Base-by-base conservation (phyloP, 805 yeast genomes). In the Spathaspora sp. region DNA sequence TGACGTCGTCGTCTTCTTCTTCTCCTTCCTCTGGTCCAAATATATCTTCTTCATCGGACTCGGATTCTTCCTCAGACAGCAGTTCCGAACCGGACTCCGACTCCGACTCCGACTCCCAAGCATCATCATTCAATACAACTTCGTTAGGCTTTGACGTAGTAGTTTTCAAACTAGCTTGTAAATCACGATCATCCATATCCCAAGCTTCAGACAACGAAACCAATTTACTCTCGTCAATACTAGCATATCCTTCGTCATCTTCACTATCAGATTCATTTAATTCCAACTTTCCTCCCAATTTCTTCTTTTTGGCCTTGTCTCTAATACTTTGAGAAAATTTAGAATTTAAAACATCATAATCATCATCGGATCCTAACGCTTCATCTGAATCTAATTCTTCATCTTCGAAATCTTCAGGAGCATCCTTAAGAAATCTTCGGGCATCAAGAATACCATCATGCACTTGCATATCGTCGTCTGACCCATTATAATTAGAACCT, bases 321-420 rank as follows among this genome's bases (percentile, higher is more conserved):
- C 90, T 79, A 44, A 85, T 69, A 12, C 86, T 80, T 60, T 86
- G 89, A 5, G 90, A 83, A 56, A 85, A 81, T 62, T 81, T 86
- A 29, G 88, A 81, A 65, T 81, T 79, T 58, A 85, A 67, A 7
- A 79, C 75, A 58, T 80, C 87, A 52, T 78, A 81, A 49, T 83
- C 89, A 57, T 87, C 92, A 52, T 80, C 96, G 0, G 94, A 85
- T 0, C 94, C 96, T 53, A 89, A 69, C 0, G 96, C 97, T 59
- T 87, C 97, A 65, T 91, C 97, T 0, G 96, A 89, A 59, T 86
- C 89, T 45, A 87, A 72, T 54, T 87, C 88, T 61, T 83, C 88
- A 60, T 83, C 87, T 46, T 74, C 81, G 55, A 81, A 72, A 17
- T 54, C 54, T 32, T 45, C 49, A 20, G 43, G 49, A 12, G 46